A percentile compares a stretch with the other conserved stretches of the same genome.
Evolutionary conservation across 768 basidiomycete species (phyloP).

Genomic region (Roridomyces roridus): DNA sequence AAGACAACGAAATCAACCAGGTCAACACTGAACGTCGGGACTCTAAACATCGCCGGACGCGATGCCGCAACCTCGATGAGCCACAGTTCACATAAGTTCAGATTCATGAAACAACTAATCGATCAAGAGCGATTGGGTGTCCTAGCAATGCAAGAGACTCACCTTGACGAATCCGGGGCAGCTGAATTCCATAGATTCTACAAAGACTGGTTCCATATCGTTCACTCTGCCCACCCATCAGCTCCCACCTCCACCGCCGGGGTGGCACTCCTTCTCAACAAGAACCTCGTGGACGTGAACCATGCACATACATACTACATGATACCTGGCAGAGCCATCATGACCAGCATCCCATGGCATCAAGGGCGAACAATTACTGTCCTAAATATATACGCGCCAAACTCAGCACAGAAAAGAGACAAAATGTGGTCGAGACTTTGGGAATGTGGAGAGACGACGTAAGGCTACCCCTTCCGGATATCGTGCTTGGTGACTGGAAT

Average conservation of each 20-base stretch:
- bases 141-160: slow-evolving; percentile 30
- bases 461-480: background rate
- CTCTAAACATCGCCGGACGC: slow-evolving; percentile 25
- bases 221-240: background rate
- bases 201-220: background rate
- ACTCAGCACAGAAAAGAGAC: background rate
- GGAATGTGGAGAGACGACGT: background rate
- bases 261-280: slow-evolving; percentile 27
- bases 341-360: background rate
- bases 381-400: background rate
- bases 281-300: slow-evolving; percentile 8
- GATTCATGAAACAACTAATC: slow-evolving; percentile 16
- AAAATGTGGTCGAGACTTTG: background rate
- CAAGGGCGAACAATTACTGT: background rate
- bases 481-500: background rate
- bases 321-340: slow-evolving; percentile 20
- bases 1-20: slow-evolving; percentile 7
- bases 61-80: background rate
- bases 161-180: slow-evolving; percentile 15
- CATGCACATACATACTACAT: background rate
- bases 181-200: slow-evolving; percentile 1
- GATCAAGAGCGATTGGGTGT: slow-evolving; percentile 20
- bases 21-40: slow-evolving; percentile 6
- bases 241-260: slow-evolving; percentile 13
- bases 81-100: slow-evolving; percentile 26